phyloP scores from a whole-genome alignment of 768 basidiomycete species.

The Auricularia sp. region DNA sequence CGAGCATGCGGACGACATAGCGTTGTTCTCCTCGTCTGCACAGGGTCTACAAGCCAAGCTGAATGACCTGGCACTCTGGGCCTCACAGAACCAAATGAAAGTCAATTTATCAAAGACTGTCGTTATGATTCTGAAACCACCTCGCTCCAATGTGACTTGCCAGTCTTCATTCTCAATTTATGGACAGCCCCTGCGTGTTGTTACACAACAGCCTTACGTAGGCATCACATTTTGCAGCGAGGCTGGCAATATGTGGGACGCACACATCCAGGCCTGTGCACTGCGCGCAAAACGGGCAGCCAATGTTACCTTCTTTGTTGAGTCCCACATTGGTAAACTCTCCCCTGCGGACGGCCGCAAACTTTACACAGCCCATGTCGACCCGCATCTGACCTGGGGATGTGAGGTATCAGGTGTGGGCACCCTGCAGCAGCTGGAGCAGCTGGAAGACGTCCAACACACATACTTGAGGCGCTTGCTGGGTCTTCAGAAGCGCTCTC shows the following conservation, averaged over 20 bases:
- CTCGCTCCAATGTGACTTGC: too few species aligned
- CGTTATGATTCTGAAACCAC: too few species aligned
- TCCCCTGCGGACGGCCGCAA: conserved; percentile 9
- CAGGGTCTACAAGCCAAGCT: too few species aligned
- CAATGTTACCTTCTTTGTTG: background rate
- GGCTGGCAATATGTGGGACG: conserved; percentile 3
- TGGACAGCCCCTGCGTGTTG: background rate
- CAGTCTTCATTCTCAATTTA: too few species aligned
- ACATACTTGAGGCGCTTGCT: conserved; percentile 17
- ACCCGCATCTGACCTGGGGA: conserved; percentile 18
- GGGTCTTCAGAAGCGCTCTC: conserved; percentile 12
- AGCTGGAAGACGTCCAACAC: conserved; percentile 8
- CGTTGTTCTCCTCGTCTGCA: too few species aligned
- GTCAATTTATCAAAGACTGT: too few species aligned
- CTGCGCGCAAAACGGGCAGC: background rate
- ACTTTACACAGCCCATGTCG: conserved; percentile 15
- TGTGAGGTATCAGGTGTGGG: conserved; percentile 15
- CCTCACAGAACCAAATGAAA: too few species aligned
- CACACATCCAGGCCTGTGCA: too few species aligned
- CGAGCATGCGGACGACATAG: too few species aligned
- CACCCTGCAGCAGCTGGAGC: conserved; percentile 10
- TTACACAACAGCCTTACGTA: conserved; percentile 4
- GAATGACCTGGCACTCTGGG: too few species aligned
- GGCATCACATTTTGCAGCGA: conserved; percentile 6
- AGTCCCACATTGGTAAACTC: background rate